Base-by-base conservation (phyloP, 1,284 basidiomycete genomes). In the Cutaneotrichosporon sp. region DNA sequence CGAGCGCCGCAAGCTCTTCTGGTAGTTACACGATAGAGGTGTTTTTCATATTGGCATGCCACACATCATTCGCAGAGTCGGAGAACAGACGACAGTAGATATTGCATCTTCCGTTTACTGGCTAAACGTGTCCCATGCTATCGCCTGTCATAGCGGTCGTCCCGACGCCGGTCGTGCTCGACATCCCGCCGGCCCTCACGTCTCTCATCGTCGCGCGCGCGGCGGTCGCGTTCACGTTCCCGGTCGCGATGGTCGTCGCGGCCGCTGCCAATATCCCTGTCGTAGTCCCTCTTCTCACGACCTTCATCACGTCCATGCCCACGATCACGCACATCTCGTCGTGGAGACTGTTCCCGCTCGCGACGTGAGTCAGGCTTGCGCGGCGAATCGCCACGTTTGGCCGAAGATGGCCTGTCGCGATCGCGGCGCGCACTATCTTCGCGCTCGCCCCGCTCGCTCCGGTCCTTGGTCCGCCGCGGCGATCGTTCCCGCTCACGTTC, bases 1-100 rank as follows among this genome's bases (percentile, higher is more conserved):
- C 53, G 55, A 64, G 59, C 62, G 60, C 52, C 63, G 71, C 55
- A 72, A 64, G 61, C 59, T 57, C 35, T 68, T 67, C 52, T 74
- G 72, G 72, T 74, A 70, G 60, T n/a, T n/a, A n/a, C n/a, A n/a
- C n/a, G n/a, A n/a, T 6, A 35, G 14, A 14, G 12, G 19, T 20
- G 27, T 19, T 16, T 31, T 19, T 34, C 31, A 20, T 34, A 48
- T 49, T 39, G 37, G 38, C 47, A 34, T 26, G 39, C 38, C 25
- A 29, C 41, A 25, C 49, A 50, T 37, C 24, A 17, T 33, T 42
- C 16, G 14, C 12, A 16, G 16, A n/a, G n/a, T n/a, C n/a, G n/a
- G n/a, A n/a, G n/a, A n/a, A 39, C 11, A 19, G 16, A 24, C 12
- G 10, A 9, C 14, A 31, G 29, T 14, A 10, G 10, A 20, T 24